A percentile compares a stretch with the other conserved stretches of the same genome.
phyloP scores from a whole-genome alignment of 768 basidiomycete genomes.

The Mycena galericulata region DNA sequence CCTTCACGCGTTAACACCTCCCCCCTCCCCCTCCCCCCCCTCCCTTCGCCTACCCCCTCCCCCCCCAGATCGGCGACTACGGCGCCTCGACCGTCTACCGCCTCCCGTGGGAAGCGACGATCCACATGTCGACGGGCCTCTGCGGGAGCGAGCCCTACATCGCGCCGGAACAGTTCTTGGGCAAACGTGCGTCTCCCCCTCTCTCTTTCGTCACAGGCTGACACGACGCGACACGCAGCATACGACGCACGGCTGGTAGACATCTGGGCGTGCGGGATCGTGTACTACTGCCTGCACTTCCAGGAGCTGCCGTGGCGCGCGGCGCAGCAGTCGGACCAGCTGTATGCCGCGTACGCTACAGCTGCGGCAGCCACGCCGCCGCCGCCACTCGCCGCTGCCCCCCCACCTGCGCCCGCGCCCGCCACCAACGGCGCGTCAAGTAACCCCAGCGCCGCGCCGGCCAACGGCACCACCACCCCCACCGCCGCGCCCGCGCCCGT shows the following conservation, averaged over 20 bases:
- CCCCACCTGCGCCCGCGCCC: conserved; percentile 4
- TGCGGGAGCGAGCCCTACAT: conserved; percentile 99
- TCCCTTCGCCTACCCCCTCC: neutral
- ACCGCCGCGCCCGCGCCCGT: conserved; percentile 47
- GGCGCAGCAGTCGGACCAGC: conserved; percentile 83
- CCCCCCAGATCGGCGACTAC: conserved; percentile 91
- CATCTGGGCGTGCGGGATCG: conserved; percentile 96
- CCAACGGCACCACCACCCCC: conserved; percentile 59
- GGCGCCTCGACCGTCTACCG: conserved; percentile 99
- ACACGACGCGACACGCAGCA: conserved; percentile 59
- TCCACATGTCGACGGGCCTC: conserved; percentile 96
- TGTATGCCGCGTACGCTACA: conserved; percentile 82
- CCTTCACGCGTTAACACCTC: neutral
- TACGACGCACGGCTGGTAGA: conserved; percentile 98
- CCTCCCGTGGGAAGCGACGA: conserved; percentile 96
- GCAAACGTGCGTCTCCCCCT: conserved; percentile 85
- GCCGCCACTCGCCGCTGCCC: conserved; percentile 51
- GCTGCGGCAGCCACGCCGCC: conserved; percentile 55
- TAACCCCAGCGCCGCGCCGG: neutral
- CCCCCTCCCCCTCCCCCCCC: neutral
- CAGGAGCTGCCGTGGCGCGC: conserved; percentile 98
- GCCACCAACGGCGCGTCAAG: neutral
- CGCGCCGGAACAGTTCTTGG: conserved; percentile 96
- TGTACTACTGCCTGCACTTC: conserved; percentile 99
- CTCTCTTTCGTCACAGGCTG: conserved; percentile 40